phyloP scores from a whole-genome alignment of 805 yeast genomes.

The Pichia rugopelliculosa region DNA sequence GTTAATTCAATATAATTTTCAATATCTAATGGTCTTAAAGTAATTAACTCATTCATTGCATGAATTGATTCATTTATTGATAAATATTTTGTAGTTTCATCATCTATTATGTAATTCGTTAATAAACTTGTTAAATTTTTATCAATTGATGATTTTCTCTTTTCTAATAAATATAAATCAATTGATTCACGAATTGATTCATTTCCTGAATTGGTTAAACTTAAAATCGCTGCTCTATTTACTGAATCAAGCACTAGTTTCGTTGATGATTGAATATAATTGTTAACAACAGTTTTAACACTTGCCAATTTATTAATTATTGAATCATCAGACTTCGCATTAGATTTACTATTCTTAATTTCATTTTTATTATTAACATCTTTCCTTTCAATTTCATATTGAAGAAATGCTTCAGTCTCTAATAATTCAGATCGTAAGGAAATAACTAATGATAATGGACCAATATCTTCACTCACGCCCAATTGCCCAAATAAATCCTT shows the following conservation, averaged over 20 bases:
- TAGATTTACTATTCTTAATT: neutral
- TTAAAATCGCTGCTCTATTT: slow-evolving; percentile 8
- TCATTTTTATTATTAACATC: neutral
- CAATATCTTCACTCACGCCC: slow-evolving; percentile 7
- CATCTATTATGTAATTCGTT: neutral
- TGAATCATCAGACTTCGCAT: neutral
- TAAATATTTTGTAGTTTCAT: slow-evolving; percentile 1
- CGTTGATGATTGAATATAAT: slow-evolving; percentile 9
- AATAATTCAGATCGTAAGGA: slow-evolving; percentile 3
- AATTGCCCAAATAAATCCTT: slow-evolving; percentile 9
- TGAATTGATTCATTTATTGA: slow-evolving; percentile 7
- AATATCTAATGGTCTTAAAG: slow-evolving; percentile 64
- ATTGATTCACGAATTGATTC: slow-evolving; percentile 2
- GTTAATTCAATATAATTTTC: slow-evolving; percentile 76
- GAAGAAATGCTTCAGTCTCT: slow-evolving; percentile 1
- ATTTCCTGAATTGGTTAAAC: slow-evolving; percentile 3
- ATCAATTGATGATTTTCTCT: slow-evolving; percentile 3
- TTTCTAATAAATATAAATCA: slow-evolving; percentile 3
- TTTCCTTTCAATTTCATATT: neutral
- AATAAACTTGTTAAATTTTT: neutral
- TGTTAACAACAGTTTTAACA: slow-evolving; percentile 1
- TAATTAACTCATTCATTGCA: slow-evolving; percentile 36
- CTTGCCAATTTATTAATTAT: slow-evolving; percentile 2
- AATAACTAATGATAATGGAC: slow-evolving; percentile 1
- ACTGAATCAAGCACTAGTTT: slow-evolving; percentile 7